Conservation (phyloP, 169 alveolate species). For the Plasmodium billcollinsi region DNA sequence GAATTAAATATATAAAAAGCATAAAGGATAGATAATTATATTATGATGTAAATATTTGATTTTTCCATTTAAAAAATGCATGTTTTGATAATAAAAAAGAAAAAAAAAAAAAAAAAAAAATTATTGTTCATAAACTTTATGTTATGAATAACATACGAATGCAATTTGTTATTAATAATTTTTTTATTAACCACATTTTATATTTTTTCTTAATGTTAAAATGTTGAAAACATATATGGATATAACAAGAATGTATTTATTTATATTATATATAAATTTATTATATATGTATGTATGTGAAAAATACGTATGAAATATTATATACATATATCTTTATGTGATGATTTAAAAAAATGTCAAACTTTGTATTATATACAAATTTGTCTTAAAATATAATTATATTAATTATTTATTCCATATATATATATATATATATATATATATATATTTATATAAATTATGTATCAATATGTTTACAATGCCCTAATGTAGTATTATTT, state of each 20-base stretch:
- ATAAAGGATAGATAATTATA: slow-evolving; percentile 1
- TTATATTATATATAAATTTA: slow-evolving; percentile 1
- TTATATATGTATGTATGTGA: background rate
- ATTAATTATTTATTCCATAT: too few relatives aligned
- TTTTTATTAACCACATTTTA: slow-evolving; percentile 54
- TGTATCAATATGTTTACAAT: too few relatives aligned
- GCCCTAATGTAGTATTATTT: too few relatives aligned
- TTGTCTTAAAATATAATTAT: too few relatives aligned
- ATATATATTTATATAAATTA: too few relatives aligned
- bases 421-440: too few relatives aligned
- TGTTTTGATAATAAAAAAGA: slow-evolving; percentile 12
- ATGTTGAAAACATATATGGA: slow-evolving; percentile 24
- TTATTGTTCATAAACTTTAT: slow-evolving; percentile 2
- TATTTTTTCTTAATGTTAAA: slow-evolving; percentile 11
- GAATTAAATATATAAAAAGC: background rate
- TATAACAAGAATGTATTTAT: slow-evolving; percentile 4
- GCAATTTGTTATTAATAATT: slow-evolving; percentile 23
- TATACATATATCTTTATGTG: too few relatives aligned
- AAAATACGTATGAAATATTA: background rate
- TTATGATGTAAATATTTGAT: slow-evolving; percentile 1
- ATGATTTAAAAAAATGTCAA: too few relatives aligned
- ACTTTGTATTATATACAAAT: too few relatives aligned
- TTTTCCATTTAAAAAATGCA: slow-evolving; percentile 50
- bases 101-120: background rate
- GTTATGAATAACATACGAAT: slow-evolving; percentile 24